Evolutionary conservation across 495 filamentous ascomycete genomes (phyloP), one percentile per base, ranked within the genome.

Genomic region (Parathielavia hyrcaniae): DNA sequence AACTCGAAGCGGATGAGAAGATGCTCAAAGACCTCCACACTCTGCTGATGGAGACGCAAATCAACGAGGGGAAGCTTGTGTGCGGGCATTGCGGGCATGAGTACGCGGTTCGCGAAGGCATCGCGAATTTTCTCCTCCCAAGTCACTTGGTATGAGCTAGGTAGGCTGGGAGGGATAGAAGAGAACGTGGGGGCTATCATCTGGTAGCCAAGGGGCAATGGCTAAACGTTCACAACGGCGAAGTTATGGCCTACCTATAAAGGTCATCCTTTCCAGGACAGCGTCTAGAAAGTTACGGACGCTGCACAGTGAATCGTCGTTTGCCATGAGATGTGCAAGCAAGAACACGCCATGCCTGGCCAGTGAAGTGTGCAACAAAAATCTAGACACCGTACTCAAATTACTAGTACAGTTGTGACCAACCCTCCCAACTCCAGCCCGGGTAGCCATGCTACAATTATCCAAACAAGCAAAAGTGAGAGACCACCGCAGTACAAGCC

Each of bases 61-160:
- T 97, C 19, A 77, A 77, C 50, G 87, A 90, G 71, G 93, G 93
- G 7, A 92, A 87, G 69, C 77, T 99, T 57, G 84, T 91, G 23
- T 99, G 93, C 68, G 91, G 84, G 49, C 87, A 86, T 69, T 97
- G 93, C 73, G 88, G 88, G 56, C 90, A 97, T 70, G 86, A 92
- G 73, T 97, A 97, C 72, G 81, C 83, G 64, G 85, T 99, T 43
- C 87, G 89, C 67, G 90, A 97, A 72, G 95, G 93, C 22, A 95
- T 97, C 65, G 89, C 90, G 46, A 97, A 97, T 70, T 98, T 98
- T 67, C 75, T 98, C 62, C 74, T 98, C 68, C 93, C 93, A 17
- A 91, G 86, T 65, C 93, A 97, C 76, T 72, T 97, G 65, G 93
- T 90, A 53, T 81, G 69, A 73, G 20, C 10, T n/a, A 26, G 23